Base-by-base conservation (phyloP, 1,139 yeast genomes). In the Pichia cactophila region DNA sequence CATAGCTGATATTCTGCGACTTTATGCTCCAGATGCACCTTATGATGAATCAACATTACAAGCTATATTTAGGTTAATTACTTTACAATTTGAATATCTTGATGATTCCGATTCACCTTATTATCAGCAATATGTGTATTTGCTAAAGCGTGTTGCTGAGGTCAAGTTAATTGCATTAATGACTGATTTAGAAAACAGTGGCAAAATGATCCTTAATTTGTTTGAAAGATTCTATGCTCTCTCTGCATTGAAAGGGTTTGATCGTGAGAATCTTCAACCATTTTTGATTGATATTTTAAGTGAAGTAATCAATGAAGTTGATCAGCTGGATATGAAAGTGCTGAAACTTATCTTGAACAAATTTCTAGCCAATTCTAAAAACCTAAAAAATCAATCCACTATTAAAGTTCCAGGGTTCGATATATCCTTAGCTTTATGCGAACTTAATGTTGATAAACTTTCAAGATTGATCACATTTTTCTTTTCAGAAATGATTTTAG, bases 21-120 rank as follows among this genome's bases (percentile, higher is more conserved):
- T 89, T 11, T 83, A 75, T 62, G 97, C 96, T 0, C 97, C 97
- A 0, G 87, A 89, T 65, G 96, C 97, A 5, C 97, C 97, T 7
- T 89, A 77, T 65, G 80, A 86, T 2, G 80, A 81, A 36, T 57
- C 69, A 1, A 83, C 85, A 55, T 68, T 89, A 33, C 70, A 80
- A 1, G 80, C 74, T 31, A 72, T 83, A n/a, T 84, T 85, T 67
- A 75, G 71, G 54, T 68, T 82, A 7, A 80, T 87, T 59, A 74
- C 83, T 56, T 68, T 69, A 36, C 92, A 86, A 61, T 77, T 89
- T 56, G 74, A 73, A 50, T 73, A 72, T 43, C 66, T 88, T 41
- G 64, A 75, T 12, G 81, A 83, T 52, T 69, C 74, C 1, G 84
- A 81, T 31, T 53, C 56, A 33, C 46, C 55, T 0, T 83, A 80